These are phyloP conservation scores for Zygosaccharomyces rouxii DNA, from an alignment of 805 yeast genomes.

Conservation along the genomic window DNA sequence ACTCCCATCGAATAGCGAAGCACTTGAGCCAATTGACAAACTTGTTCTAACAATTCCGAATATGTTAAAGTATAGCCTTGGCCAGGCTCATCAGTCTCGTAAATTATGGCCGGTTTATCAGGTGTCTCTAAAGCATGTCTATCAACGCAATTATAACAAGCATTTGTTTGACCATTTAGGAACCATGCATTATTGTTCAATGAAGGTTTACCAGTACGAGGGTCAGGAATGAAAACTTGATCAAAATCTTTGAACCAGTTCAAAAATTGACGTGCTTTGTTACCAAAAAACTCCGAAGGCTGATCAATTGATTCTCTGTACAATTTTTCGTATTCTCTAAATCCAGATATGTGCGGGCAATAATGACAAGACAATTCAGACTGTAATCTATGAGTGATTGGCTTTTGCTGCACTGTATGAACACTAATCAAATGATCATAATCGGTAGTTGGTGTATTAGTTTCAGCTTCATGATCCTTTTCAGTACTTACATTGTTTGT, in stretches of 20 bases:
- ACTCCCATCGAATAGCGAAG: constrained; percentile 59
- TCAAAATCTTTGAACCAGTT: constrained; percentile 78
- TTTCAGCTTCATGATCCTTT: constrained; percentile 3
- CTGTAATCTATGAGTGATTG: constrained; percentile 22
- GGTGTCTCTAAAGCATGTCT: constrained; percentile 73
- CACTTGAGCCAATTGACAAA: constrained; percentile 67
- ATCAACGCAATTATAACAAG: constrained; percentile 77
- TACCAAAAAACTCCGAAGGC: constrained; percentile 79
- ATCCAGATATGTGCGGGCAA: constrained; percentile 52
- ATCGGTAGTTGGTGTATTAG: constrained; percentile 12
- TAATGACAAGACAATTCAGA: constrained; percentile 30
- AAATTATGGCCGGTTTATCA: constrained; percentile 66
- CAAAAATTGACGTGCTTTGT: constrained; percentile 65
- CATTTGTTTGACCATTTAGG: constrained; percentile 73
- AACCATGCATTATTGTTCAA: constrained; percentile 66
- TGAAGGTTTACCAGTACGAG: constrained; percentile 34
- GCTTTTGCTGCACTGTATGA: constrained; percentile 19
- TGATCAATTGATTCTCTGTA: constrained; percentile 72
- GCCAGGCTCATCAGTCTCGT: constrained; percentile 76
- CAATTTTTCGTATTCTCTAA: constrained; percentile 65
- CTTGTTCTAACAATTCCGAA: constrained; percentile 66
- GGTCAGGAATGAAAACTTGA: constrained; percentile 42
- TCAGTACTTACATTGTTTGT: neutral
- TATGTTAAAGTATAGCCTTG: constrained; percentile 55
- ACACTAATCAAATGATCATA: constrained; percentile 31